phyloP scores from a whole-genome alignment of 768 basidiomycete genomes.

The Pluteus cervinus region DNA sequence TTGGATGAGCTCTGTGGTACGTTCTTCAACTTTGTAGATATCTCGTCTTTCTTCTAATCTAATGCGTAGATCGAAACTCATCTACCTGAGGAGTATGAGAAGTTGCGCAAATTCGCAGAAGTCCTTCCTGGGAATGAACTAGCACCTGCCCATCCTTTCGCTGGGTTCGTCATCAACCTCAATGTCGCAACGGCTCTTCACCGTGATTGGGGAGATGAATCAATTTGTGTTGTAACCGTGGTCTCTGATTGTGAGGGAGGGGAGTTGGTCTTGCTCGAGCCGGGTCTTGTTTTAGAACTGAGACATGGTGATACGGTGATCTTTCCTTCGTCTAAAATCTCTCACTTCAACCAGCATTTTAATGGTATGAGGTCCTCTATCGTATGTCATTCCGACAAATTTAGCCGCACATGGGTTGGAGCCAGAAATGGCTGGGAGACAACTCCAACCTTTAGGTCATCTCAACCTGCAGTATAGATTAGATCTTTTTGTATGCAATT shows the following conservation, averaged over 20 bases:
- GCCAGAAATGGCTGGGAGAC: too few relatives aligned
- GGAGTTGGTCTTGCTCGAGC: conserved; percentile 16
- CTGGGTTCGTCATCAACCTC: conserved; percentile 14
- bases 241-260: conserved; percentile 18
- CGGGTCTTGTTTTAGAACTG: conserved; percentile 15
- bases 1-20: conserved; percentile 1
- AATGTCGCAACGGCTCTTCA: conserved; percentile 14
- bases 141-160: conserved; percentile 13
- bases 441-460: too few relatives aligned
- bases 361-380: conserved; percentile 13
- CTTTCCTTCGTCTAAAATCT: conserved; percentile 16
- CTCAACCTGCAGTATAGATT: too few relatives aligned
- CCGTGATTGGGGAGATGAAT: conserved; percentile 13
- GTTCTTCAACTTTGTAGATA: background rate
- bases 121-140: conserved; percentile 9
- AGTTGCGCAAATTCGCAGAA: background rate
- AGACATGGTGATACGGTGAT: conserved; percentile 14
- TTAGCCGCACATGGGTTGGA: too few relatives aligned
- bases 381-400: conserved; percentile 15
- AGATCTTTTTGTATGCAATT: too few relatives aligned
- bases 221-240: conserved; percentile 18
- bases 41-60: background rate
- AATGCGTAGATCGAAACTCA: background rate
- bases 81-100: background rate
- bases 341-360: conserved; percentile 19